These are phyloP conservation scores for Aspergillus sclerotioniger DNA, from an alignment of 495 filamentous ascomycete genomes.

Conservation along the genomic window DNA sequence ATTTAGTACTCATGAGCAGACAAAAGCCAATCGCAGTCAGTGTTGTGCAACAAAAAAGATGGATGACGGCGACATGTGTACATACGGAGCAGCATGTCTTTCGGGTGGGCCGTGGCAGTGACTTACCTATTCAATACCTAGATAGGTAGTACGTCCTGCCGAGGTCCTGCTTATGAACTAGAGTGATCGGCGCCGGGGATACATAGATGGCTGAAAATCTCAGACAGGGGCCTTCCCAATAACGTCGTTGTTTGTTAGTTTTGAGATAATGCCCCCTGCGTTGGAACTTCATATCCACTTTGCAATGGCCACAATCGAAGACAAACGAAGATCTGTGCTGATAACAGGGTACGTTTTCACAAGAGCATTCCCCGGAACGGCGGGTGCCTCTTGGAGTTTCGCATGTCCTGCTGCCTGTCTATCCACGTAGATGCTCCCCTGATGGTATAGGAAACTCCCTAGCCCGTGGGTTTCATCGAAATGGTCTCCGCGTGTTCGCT, in stretches of 20 bases:
- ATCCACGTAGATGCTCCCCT: constrained; percentile 44
- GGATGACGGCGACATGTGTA: neutral
- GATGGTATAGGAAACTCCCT: constrained; percentile 60
- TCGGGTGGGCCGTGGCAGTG: too few relatives aligned
- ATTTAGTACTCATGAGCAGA: too few relatives aligned
- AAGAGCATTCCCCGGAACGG: neutral
- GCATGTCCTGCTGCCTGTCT: neutral
- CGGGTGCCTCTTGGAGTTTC: neutral
- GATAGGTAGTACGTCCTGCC: neutral
- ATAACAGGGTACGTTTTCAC: constrained; percentile 43
- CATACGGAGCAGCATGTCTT: neutral
- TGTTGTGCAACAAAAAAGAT: too few relatives aligned
- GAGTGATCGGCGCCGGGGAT: constrained; percentile 2
- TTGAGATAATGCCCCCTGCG: neutral
- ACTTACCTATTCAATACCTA: too few relatives aligned
- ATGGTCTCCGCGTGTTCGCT: constrained; percentile 54
- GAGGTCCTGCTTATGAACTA: neutral
- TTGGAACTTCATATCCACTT: neutral
- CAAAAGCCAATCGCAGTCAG: too few relatives aligned
- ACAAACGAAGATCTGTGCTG: constrained; percentile 42
- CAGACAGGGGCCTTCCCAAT: neutral
- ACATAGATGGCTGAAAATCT: neutral
- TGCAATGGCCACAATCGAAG: constrained; percentile 25
- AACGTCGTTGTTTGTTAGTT: neutral
- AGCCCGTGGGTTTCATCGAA: constrained; percentile 52